Evolutionary conservation across 345 rosid genomes (phyloP).

Genomic region (Brassica rapa): DNA sequence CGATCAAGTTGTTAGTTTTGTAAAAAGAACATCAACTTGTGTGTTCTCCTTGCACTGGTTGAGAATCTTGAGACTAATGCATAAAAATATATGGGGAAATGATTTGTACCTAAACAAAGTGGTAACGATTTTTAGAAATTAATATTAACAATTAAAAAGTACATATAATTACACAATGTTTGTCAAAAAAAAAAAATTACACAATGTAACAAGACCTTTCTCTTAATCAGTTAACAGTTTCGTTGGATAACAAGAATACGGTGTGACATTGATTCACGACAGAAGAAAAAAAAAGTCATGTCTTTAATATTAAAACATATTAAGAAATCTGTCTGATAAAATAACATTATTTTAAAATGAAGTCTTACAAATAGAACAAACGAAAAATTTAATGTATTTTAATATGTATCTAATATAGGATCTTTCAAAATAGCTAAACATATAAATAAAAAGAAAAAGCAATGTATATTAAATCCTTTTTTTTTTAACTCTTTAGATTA

Average conservation of each 20-base stretch:
- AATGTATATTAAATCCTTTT: conserved; percentile 20
- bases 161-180: too few species aligned
- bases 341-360: background rate
- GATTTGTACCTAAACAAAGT: background rate
- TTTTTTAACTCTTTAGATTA: background rate
- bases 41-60: background rate
- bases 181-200: too few species aligned
- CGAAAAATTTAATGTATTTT: background rate
- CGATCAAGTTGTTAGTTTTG: conserved; percentile 24
- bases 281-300: background rate
- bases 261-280: background rate
- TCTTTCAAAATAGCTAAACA: conserved; percentile 20
- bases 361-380: background rate
- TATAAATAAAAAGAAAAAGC: background rate
- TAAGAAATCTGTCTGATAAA: background rate
- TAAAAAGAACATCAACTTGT: conserved; percentile 14
- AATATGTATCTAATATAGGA: conserved; percentile 22
- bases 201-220: background rate
- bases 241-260: background rate
- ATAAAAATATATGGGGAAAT: background rate
- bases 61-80: background rate
- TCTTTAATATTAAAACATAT: background rate
- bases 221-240: background rate
- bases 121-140: background rate
- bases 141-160: background rate